phyloP scores from a whole-genome alignment of 768 basidiomycete species.

The Suillus luteus region DNA sequence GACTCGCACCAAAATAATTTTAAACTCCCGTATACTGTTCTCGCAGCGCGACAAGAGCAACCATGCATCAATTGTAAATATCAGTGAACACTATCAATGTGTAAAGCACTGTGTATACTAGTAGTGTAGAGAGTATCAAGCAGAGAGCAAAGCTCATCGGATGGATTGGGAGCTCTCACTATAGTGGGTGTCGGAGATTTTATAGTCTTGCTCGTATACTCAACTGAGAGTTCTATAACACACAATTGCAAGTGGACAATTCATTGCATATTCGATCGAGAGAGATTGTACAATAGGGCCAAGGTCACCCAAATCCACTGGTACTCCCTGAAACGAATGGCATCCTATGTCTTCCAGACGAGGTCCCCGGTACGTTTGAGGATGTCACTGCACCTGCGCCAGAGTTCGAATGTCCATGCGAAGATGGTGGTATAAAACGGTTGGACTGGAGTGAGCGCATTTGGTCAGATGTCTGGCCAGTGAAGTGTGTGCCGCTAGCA shows the following conservation, averaged over 20 bases:
- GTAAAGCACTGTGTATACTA: no score
- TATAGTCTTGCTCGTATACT: background rate
- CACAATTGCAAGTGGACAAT: background rate
- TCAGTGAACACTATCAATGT: no score
- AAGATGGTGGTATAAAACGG: slow-evolving; percentile 34
- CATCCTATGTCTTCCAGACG: slow-evolving; percentile 48
- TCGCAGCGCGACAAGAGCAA: no score
- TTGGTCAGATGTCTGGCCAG: slow-evolving; percentile 1
- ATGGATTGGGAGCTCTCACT: no score
- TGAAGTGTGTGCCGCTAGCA: slow-evolving; percentile 9
- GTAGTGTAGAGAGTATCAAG: no score
- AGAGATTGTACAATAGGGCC: slow-evolving; percentile 11
- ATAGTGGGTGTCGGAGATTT: background rate
- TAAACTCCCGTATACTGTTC: no score
- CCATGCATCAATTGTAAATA: no score
- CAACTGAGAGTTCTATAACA: background rate
- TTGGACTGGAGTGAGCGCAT: slow-evolving; percentile 25
- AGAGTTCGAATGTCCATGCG: slow-evolving; percentile 27
- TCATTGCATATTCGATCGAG: background rate
- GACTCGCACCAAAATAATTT: no score
- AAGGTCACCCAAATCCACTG: slow-evolving; percentile 33
- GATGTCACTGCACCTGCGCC: slow-evolving; percentile 11
- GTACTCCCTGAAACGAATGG: slow-evolving; percentile 49
- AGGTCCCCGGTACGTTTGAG: slow-evolving; percentile 8
- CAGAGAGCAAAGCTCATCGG: no score